phyloP scores from a whole-genome alignment of 371 early-diverging fungal genomes.

The Mortierella sp. region DNA sequence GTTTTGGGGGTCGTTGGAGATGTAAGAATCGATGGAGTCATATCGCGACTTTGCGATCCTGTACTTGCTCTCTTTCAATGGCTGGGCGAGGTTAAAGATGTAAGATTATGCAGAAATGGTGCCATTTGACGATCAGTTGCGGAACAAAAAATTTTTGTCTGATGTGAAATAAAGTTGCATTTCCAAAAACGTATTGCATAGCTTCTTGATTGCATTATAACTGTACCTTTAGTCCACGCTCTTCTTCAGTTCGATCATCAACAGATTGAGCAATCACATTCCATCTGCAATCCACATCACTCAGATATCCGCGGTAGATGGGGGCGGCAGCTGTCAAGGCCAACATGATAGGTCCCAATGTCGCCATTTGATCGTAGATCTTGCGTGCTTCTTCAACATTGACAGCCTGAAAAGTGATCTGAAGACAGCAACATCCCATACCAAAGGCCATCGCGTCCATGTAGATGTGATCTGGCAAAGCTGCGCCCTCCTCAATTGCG shows the following conservation, averaged over 20 bases:
- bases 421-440: conserved; percentile 99
- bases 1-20: conserved; percentile 82
- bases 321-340: conserved; percentile 97
- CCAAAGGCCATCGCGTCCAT: conserved; percentile 99
- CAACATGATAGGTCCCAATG: conserved; percentile 95
- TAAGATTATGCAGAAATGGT: conserved; percentile 49
- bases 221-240: conserved; percentile 87
- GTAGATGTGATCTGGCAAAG: conserved; percentile 93
- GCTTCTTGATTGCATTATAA: not conserved
- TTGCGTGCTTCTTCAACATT: conserved; percentile 93
- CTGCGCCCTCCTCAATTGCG: conserved; percentile 76
- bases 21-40: conserved; percentile 95
- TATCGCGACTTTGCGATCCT: conserved; percentile 97
- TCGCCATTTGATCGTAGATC: conserved; percentile 97
- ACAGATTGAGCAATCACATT: conserved; percentile 95
- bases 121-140: conserved; percentile 49
- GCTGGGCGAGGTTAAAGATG: conserved; percentile 58
- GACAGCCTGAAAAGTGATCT: conserved; percentile 99
- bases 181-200: conserved; percentile 1
- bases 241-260: conserved; percentile 96
- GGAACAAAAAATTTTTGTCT: not conserved
- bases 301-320: conserved; percentile 93
- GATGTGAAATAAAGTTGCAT: not conserved
- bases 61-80: conserved; percentile 75
- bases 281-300: conserved; percentile 99